These are phyloP conservation scores for Cyclotella choctawhatcheeana DNA, from an alignment of 108 stramenopile species.

Conservation along the genomic window DNA sequence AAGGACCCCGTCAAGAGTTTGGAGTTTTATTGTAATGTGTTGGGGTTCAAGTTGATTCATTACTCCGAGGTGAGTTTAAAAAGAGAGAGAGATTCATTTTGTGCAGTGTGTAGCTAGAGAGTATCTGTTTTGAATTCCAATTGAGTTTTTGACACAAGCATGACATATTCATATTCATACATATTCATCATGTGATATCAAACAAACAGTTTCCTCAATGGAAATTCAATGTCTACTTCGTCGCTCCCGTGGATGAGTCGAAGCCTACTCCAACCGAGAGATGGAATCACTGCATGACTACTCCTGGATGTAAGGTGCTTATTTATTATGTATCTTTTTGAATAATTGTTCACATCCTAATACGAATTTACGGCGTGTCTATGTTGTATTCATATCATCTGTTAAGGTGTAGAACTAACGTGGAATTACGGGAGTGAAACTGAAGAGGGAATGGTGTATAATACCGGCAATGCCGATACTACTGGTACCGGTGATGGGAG, in stretches of 20 bases:
- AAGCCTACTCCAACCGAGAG: conserved; percentile 25
- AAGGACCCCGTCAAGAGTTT: conserved; percentile 74
- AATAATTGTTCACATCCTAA: no score
- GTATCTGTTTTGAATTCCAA: no score
- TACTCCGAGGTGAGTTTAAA: conserved; percentile 45
- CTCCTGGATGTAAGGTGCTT: conserved; percentile 57
- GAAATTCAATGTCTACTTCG: conserved; percentile 65
- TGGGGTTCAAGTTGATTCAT: conserved; percentile 54
- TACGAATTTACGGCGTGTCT: no score
- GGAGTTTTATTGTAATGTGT: conserved; percentile 71
- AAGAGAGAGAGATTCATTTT: no score
- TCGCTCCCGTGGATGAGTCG: conserved; percentile 46
- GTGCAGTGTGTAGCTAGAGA: no score
- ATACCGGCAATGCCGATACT: conserved; percentile 58
- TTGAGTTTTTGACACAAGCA: no score
- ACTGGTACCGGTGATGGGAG: conserved; percentile 54
- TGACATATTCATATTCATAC: neutral
- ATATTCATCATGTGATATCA: neutral
- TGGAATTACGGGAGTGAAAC: conserved; percentile 59
- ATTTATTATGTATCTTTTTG: no score
- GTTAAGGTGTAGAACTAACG: conserved; percentile 47
- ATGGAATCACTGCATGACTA: conserved; percentile 55
- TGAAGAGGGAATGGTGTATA: conserved; percentile 48
- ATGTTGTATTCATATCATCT: neutral
- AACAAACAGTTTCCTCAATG: conserved; percentile 48